Evolutionary conservation across 441 rosid species (phyloP), one percentile per base, ranked within the genome.

Genomic region (Macaranga tanarius): DNA sequence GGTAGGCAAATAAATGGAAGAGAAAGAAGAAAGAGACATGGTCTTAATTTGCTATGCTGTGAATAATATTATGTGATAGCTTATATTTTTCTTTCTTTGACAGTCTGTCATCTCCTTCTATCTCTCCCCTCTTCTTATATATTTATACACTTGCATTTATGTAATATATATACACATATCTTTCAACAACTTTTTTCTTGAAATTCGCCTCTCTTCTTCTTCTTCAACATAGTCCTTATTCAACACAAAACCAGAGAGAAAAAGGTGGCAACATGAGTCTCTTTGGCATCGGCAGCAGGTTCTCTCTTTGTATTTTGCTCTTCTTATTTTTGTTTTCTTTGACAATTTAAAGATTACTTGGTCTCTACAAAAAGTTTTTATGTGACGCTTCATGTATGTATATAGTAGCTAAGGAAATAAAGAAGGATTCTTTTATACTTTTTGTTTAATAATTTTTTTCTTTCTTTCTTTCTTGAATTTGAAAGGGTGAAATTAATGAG

Each of bases 281-380:
- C 75, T 87, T 87, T 63, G 91, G 89, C 82, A 84, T 85, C 13
- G 91, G 89, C 34, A 79, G 70, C 88, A 87, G 87, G 90, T 85
- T 42, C 0, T 10, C 42, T 13, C 26, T 17, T n/a, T 17, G 0
- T 19, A 12, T 11, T 4, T 26, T 17, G 6, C 7, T 16, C 2
- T 3, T 68, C 22, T 7, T 57, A 1, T 0, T 19, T 54, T 11
- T 19, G 10, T 20, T 19, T 19, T 8, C 1, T 54, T 54, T 54
- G 10, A 10, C 22, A 19, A 5, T 54, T 8, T 6, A 17, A 8
- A 51, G 13, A 19, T 15, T 4, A 34, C 4, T 34, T 34, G 38
- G 38, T 51, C n/a, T 51, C 55, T 51, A 7, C 38, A 34, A 34
- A 34, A 19, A 51, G 2, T 5, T 42, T 42, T 10, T 10, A 3